phyloP scores from a whole-genome alignment of 129 eudicot genomes.

The Flaveria sonorensis region DNA sequence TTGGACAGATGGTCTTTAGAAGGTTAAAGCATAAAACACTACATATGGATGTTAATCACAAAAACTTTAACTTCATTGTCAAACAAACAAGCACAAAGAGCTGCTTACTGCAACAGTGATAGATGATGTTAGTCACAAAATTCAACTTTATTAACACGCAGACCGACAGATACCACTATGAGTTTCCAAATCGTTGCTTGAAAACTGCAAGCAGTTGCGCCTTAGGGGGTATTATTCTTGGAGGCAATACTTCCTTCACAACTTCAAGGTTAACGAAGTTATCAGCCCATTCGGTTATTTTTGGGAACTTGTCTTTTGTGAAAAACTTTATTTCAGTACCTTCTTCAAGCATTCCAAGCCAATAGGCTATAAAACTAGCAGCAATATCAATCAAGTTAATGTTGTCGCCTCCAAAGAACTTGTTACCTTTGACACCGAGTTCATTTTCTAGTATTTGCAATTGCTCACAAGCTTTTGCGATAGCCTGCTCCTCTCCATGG shows the following conservation, averaged over 20 bases:
- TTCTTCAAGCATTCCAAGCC: conserved; percentile 42
- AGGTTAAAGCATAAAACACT: not conserved
- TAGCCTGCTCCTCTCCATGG: conserved; percentile 29
- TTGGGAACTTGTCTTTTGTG: conserved; percentile 40
- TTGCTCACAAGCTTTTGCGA: conserved; percentile 37
- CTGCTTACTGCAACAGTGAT: conserved; percentile 10
- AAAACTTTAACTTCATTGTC: not conserved
- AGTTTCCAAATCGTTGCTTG: conserved; percentile 21
- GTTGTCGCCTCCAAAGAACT: conserved; percentile 42
- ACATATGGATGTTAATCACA: not conserved
- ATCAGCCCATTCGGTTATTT: conserved; percentile 39
- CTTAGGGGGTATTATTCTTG: conserved; percentile 22
- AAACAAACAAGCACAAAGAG: not conserved
- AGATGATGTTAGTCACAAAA: not conserved
- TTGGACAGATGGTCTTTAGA: too few relatives aligned
- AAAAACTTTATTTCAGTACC: conserved; percentile 20
- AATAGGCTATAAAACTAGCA: conserved; percentile 41
- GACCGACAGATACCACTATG: not conserved
- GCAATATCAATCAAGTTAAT: conserved; percentile 45
- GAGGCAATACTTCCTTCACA: conserved; percentile 44
- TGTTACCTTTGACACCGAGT: conserved; percentile 26
- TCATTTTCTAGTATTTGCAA: conserved; percentile 25
- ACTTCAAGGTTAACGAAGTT: conserved; percentile 23
- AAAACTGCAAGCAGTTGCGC: conserved; percentile 25
- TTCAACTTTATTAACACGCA: not conserved